Conservation (phyloP, 2,329 filamentous ascomycete genomes). For the Cladosporium sp. region DNA sequence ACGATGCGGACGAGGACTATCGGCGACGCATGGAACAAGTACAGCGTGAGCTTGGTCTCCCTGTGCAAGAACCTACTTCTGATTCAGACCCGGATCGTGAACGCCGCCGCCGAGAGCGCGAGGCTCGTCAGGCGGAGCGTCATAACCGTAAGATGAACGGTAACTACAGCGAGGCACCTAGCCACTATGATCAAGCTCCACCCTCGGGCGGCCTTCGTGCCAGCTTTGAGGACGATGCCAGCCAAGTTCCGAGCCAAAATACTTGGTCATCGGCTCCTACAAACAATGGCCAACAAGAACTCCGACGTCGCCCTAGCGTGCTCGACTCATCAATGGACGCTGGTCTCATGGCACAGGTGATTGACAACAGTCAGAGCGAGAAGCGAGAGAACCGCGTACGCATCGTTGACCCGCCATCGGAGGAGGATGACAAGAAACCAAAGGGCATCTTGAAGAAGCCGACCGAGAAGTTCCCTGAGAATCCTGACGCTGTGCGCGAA, state of each 20-base stretch:
- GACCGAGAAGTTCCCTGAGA: slow-evolving; percentile 80
- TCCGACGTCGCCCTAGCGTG: slow-evolving; percentile 31
- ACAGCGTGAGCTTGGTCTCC: slow-evolving; percentile 46
- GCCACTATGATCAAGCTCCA: slow-evolving; percentile 14
- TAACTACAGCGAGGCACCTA: background rate
- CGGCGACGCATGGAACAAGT: slow-evolving; percentile 50
- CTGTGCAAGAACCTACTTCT: slow-evolving; percentile 24
- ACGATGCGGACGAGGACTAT: slow-evolving; percentile 53
- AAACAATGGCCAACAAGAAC: slow-evolving; percentile 18
- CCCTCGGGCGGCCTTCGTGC: slow-evolving; percentile 23
- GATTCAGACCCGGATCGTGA: slow-evolving; percentile 37
- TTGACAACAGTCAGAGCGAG: slow-evolving; percentile 37
- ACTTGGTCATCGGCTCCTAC: slow-evolving; percentile 20
- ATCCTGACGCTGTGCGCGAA: slow-evolving; percentile 78
- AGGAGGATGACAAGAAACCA: slow-evolving; percentile 64
- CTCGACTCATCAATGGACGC: slow-evolving; percentile 34
- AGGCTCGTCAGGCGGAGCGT: slow-evolving; percentile 34
- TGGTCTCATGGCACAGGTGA: slow-evolving; percentile 33
- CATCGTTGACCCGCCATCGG: slow-evolving; percentile 70
- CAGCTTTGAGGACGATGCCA: slow-evolving; percentile 30
- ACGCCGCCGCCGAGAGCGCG: slow-evolving; percentile 35
- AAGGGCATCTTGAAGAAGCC: slow-evolving; percentile 87
- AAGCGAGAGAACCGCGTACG: slow-evolving; percentile 44
- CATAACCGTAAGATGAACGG: slow-evolving; percentile 23
- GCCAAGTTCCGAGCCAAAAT: slow-evolving; percentile 9